Percentiles rank a stretch among this genome's conserved stretches.
Conservation (phyloP, 352 stramenopile species). For the Phytophthora ohioensis region DNA sequence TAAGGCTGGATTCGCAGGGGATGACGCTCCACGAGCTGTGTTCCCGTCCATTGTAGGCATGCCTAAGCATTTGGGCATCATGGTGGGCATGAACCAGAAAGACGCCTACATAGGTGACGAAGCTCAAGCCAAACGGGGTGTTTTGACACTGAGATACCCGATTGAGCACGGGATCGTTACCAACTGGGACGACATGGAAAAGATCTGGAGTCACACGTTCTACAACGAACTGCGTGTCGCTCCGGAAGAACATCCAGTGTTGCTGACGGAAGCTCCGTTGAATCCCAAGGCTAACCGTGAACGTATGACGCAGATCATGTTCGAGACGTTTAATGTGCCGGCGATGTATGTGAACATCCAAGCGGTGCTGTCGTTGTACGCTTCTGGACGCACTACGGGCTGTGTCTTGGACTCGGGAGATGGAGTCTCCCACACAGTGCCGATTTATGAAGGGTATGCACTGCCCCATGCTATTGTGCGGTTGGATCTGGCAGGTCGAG, state of each 20-base stretch:
- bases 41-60: conserved; percentile 97
- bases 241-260: conserved; percentile 97
- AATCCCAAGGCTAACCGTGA: conserved; percentile 95
- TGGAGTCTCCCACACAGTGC: conserved; percentile 93
- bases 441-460: conserved; percentile 98
- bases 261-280: conserved; percentile 94
- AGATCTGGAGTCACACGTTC: conserved; percentile 99
- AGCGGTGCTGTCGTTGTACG: conserved; percentile 95
- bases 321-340: conserved; percentile 96
- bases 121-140: conserved; percentile 93
- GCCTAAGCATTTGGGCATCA: conserved; percentile 96
- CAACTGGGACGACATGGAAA: conserved; percentile 99
- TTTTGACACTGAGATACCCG: conserved; percentile 96
- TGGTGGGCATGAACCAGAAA: conserved; percentile 98
- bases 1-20: conserved; percentile 98
- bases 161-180: conserved; percentile 99
- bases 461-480: conserved; percentile 95
- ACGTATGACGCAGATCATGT: conserved; percentile 97
- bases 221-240: conserved; percentile 97
- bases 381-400: conserved; percentile 94
- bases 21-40: conserved; percentile 96
- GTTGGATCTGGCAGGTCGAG: conserved; percentile 93
- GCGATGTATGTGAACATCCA: conserved; percentile 96
- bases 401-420: conserved; percentile 96
- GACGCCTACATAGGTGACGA: conserved; percentile 95